Conservation (phyloP, 257 asterid genomes). For the Capsicum pubescens region DNA sequence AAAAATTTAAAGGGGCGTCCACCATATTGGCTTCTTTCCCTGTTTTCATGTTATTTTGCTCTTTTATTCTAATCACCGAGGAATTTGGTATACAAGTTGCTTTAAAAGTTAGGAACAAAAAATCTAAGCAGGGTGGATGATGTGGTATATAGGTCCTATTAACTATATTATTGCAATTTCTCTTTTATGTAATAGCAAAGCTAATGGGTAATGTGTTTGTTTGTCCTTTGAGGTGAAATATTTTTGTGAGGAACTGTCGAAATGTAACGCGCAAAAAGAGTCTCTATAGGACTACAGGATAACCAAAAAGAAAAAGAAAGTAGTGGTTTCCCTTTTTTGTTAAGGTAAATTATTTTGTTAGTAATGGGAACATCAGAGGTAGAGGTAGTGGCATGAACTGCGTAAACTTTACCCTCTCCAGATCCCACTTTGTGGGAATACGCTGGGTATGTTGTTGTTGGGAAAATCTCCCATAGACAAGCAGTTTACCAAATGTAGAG, state of each 20-base stretch:
- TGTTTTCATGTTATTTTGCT: background rate
- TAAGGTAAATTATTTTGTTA: background rate
- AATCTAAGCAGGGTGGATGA: conserved; percentile 2
- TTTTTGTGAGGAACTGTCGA: background rate
- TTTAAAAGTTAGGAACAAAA: background rate
- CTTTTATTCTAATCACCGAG: background rate
- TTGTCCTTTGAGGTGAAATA: no score
- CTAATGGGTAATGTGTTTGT: background rate
- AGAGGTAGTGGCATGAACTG: no score
- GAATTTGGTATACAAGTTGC: background rate
- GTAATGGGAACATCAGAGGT: background rate
- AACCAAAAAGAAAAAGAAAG: background rate
- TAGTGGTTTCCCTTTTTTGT: background rate
- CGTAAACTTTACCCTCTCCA: no score
- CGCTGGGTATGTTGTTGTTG: no score
- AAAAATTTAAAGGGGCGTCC: background rate
- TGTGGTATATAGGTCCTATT: background rate
- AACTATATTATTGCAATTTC: background rate
- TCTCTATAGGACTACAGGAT: background rate
- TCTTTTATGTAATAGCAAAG: background rate
- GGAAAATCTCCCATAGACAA: background rate
- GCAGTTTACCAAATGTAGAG: background rate
- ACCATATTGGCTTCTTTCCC: background rate
- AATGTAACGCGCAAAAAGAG: background rate
- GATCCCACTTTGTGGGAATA: no score